A percentile compares a stretch with the other conserved stretches of the same genome.
phyloP scores from a whole-genome alignment of 495 filamentous ascomycete species.

The Podospora fimiseda region DNA sequence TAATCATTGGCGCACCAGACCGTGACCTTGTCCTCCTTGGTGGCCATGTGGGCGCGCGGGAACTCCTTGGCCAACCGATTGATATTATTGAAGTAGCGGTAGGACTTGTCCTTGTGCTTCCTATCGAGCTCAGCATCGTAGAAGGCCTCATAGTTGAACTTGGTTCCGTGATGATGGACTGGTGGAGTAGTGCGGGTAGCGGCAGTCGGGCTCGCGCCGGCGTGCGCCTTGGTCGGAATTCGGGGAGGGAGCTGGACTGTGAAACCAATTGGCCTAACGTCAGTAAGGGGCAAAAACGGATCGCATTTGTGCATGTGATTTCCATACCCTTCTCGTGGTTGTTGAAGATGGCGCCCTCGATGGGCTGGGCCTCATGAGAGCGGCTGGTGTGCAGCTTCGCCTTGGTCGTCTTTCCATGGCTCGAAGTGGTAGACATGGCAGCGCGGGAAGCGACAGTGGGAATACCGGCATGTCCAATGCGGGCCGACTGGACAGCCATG shows the following conservation, averaged over 20 bases:
- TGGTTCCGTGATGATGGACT: constrained; percentile 31
- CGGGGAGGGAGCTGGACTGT: constrained; percentile 36
- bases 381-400: constrained; percentile 77
- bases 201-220: constrained; percentile 8
- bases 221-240: constrained; percentile 30
- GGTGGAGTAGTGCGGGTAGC: constrained; percentile 16
- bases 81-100: constrained; percentile 99
- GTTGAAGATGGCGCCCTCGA: constrained; percentile 54
- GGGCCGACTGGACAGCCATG: constrained; percentile 74
- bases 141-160: constrained; percentile 87
- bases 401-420: constrained; percentile 46
- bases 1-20: constrained; percentile 99
- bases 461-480: constrained; percentile 32
- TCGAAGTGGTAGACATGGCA: constrained; percentile 39
- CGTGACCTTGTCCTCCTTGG: constrained; percentile 79
- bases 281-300: constrained; percentile 10
- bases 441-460: constrained; percentile 28
- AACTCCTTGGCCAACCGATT: constrained; percentile 96
- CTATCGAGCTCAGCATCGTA: constrained; percentile 85
- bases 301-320: background rate
- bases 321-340: constrained; percentile 51
- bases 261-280: constrained; percentile 8
- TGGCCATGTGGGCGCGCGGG: constrained; percentile 85
- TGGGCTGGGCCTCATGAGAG: constrained; percentile 61
- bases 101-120: constrained; percentile 99